Evolutionary conservation across 768 basidiomycete species (phyloP), one percentile per base, ranked within the genome.

Genomic region (Kwoniella sp.): DNA sequence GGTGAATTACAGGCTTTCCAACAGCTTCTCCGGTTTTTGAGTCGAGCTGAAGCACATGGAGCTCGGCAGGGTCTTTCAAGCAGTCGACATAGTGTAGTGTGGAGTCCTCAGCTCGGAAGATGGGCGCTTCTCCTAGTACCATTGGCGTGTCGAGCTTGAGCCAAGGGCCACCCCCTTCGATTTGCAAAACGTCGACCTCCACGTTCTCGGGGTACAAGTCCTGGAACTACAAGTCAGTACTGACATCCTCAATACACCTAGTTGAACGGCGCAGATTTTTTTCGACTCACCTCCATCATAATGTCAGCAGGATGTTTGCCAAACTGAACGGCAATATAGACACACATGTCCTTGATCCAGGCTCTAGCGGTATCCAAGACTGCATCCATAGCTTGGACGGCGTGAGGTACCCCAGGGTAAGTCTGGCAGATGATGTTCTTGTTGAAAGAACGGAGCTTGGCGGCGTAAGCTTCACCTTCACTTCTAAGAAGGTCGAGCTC

Each of bases 401-500:
- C 61, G 57, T 71, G 70, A 27, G 63, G 89, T 3, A 85, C 87
- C 12, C 83, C 84, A 68, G 84, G 82, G 76, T 90, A 90, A 22
- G 86, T 75, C 71, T 83, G 83, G 0, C 84, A 79, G 49, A 87
- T 83, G 10, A 85, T 85, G 22, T 83, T 77, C 13, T 87, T 84
- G 0, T 87, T 88, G 8, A 81, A 81, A 22, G 78, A 71, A 64
- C 69, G 81, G 74, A 90, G 70, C 74, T 85, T 87, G 68, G 86
- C 81, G 0, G 83, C 87, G 67, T 88, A 90, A 29, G 81, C 82
- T 1, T 88, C 80, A 0, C 88, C 89, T 71, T 91, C 89, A 49
- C 86, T 86, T 24, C 83, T 81, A 65, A 90, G 77, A 37, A 89
- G 85, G 77, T 91, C 89, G 29, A 86, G 72, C 75, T 88, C 89